Percentiles rank a stretch among this genome's conserved stretches.
phyloP scores from a whole-genome alignment of 768 basidiomycete species.

The Dictyophora rubrovolvata region DNA sequence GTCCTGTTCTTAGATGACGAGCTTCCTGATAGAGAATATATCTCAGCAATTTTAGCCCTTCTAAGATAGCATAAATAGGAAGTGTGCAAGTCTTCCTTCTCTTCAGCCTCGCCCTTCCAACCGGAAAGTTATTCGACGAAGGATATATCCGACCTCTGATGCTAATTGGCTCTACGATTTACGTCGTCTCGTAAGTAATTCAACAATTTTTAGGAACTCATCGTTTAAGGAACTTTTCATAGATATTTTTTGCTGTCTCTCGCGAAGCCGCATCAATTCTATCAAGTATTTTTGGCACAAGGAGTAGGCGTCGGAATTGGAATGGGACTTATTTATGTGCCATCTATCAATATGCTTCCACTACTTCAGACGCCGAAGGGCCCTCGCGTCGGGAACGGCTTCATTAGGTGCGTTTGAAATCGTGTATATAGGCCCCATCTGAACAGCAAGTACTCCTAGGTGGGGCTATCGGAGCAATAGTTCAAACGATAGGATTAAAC shows the following conservation, averaged over 20 bases:
- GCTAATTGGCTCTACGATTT: not conserved
- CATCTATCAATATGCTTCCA: constrained; percentile 39
- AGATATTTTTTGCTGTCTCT: constrained; percentile 38
- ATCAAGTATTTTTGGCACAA: constrained; percentile 34
- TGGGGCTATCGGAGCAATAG: constrained; percentile 40
- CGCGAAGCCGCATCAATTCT: constrained; percentile 27
- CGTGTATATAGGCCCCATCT: not conserved
- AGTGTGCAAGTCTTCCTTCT: constrained; percentile 10
- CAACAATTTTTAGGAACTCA: no score
- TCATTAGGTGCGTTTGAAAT: constrained; percentile 29
- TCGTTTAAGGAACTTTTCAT: no score
- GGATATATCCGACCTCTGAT: constrained; percentile 7
- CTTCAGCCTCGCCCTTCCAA: not conserved
- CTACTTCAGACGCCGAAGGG: constrained; percentile 31
- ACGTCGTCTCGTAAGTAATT: constrained; percentile 2
- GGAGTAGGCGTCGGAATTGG: constrained; percentile 33
- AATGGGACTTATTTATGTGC: constrained; percentile 35
- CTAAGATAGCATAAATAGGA: constrained; percentile 10
- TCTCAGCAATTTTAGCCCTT: constrained; percentile 29
- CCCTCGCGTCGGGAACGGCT: constrained; percentile 35
- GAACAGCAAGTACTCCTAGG: not conserved
- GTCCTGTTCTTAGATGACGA: not conserved
- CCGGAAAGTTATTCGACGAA: constrained; percentile 10
- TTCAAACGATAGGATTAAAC: constrained; percentile 59
- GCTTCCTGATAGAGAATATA: constrained; percentile 24